These are phyloP conservation scores for Spinacia oleracea DNA, from an alignment of 179 eudicot genomes.

Conservation along the genomic window DNA sequence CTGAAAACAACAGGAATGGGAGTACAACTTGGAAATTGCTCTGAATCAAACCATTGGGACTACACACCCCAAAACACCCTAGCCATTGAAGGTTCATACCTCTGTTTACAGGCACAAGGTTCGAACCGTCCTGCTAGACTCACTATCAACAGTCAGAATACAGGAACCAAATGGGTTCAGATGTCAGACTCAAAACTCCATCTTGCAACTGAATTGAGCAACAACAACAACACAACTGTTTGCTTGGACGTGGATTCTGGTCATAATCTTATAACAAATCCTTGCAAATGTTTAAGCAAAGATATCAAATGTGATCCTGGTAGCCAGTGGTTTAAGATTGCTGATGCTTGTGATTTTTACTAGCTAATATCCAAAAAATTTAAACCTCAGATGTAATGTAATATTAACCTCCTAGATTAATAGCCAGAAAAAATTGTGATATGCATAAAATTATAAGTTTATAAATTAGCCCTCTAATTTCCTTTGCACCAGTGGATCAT, in stretches of 20 bases:
- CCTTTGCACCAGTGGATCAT: no score
- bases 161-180: conserved; percentile 54
- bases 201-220: conserved; percentile 46
- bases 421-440: background rate
- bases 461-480: background rate
- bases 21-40: conserved; percentile 59
- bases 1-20: conserved; percentile 34
- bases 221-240: conserved; percentile 32
- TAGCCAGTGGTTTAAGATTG: conserved; percentile 82
- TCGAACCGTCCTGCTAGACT: conserved; percentile 44
- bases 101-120: conserved; percentile 55
- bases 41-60: conserved; percentile 54
- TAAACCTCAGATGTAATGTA: background rate
- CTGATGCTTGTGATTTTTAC: conserved; percentile 29
- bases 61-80: conserved; percentile 48
- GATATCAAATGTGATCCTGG: conserved; percentile 64
- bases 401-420: background rate
- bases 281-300: conserved; percentile 58
- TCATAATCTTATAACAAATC: conserved; percentile 42
- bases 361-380: background rate
- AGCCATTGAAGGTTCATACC: conserved; percentile 45
- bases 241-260: conserved; percentile 65
- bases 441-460: background rate
- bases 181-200: conserved; percentile 79
- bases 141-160: conserved; percentile 35